Percentiles rank a stretch among this genome's conserved stretches.
Evolutionary conservation across 495 filamentous ascomycete species (phyloP).

Genomic region (Penicillium atrosanguineum): DNA sequence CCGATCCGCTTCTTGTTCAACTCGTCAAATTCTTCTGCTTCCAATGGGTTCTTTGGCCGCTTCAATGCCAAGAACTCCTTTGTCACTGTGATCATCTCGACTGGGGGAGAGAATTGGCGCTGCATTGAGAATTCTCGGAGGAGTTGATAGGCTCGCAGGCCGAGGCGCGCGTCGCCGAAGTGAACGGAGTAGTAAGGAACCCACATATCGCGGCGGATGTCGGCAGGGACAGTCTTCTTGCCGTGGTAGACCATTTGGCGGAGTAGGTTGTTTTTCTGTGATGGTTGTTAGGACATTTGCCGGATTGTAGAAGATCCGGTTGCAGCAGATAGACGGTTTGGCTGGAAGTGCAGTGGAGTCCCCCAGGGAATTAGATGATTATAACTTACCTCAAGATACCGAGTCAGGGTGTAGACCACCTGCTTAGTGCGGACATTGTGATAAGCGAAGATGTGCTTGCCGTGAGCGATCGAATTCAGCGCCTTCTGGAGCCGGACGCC

Average conservation of each 20-base stretch:
- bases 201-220: constrained; percentile 90
- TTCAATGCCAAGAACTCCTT: constrained; percentile 49
- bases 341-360: background rate
- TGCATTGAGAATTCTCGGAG: constrained; percentile 73
- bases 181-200: constrained; percentile 71
- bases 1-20: constrained; percentile 43
- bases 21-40: constrained; percentile 42
- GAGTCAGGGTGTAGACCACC: constrained; percentile 75
- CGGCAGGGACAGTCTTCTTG: constrained; percentile 79
- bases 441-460: constrained; percentile 79
- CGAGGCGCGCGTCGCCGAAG: constrained; percentile 63
- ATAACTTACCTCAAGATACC: constrained; percentile 61
- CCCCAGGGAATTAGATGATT: background rate
- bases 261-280: constrained; percentile 63
- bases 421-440: constrained; percentile 77
- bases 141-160: constrained; percentile 71
- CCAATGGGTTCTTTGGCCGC: constrained; percentile 58
- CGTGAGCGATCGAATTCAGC: constrained; percentile 49
- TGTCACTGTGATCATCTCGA: constrained; percentile 49
- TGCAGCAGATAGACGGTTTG: background rate
- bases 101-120: constrained; percentile 43
- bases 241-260: constrained; percentile 82
- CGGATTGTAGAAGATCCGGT: background rate
- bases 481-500: constrained; percentile 45
- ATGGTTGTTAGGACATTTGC: background rate